Percentiles rank a stretch among this genome's conserved stretches.
Conservation (phyloP, 805 yeast genomes). For the Yamadazyma kitorensis region DNA sequence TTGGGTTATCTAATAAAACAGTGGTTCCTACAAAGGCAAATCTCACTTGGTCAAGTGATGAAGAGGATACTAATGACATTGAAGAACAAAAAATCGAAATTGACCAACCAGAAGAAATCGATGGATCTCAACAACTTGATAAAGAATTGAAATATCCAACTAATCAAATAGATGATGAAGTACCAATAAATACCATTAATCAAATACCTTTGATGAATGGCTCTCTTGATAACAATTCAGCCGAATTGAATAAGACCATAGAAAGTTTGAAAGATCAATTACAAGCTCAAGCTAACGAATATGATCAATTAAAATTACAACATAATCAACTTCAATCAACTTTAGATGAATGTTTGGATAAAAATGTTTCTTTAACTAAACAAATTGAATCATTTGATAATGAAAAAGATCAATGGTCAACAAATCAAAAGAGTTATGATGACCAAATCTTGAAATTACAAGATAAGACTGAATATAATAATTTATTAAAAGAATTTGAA, state of each 20-base stretch:
- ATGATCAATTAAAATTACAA: constrained; percentile 6
- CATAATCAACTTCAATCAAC: constrained; percentile 7
- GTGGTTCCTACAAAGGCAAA: constrained; percentile 85
- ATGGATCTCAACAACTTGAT: not conserved
- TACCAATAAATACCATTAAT: too few species aligned
- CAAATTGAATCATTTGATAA: constrained; percentile 2
- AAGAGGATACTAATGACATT: constrained; percentile 54
- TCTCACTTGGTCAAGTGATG: constrained; percentile 86
- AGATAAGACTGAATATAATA: constrained; percentile 8
- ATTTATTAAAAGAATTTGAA: constrained; percentile 23
- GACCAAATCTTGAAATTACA: constrained; percentile 2
- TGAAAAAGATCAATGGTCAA: constrained; percentile 8
- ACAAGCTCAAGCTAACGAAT: not conserved
- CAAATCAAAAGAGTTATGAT: constrained; percentile 7
- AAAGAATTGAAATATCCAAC: not conserved
- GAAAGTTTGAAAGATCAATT: constrained; percentile 3
- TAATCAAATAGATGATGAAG: not conserved
- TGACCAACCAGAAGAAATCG: not conserved
- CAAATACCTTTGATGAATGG: not conserved
- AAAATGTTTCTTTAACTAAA: constrained; percentile 8
- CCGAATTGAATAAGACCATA: constrained; percentile 2
- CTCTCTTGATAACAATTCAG: not conserved
- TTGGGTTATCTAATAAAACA: constrained; percentile 58
- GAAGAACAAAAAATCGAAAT: too few species aligned
- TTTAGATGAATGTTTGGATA: constrained; percentile 6